Base-by-base conservation (phyloP, 805 yeast genomes). In the Candida ficus region DNA sequence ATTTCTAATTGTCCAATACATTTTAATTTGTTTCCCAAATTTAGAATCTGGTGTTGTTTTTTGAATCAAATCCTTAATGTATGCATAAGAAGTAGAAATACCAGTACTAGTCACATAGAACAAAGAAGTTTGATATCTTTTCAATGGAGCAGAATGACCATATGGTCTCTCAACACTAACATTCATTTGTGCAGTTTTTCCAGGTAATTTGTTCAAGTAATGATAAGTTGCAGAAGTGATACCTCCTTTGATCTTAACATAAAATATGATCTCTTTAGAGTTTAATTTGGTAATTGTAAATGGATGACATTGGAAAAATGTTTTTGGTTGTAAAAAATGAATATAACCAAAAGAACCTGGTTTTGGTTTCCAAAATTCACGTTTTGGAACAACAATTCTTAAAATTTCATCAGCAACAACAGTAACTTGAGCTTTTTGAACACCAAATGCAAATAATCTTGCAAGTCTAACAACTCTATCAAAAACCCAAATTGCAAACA, bases 251-350 rank as follows among this genome's bases (percentile, higher is more conserved):
- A 69, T 73, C 55, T 73, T 76, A 45, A 75, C 66, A 48, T 61
- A 68, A 45, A 75, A 63, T 4, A 66, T 62, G 21, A 76, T 58
- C 37, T 62, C 59, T 46, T 62, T 61, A 28, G 62, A 63, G 38
- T 54, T 54, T 5, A 69, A 58, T 39, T 70, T 70, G 31, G 73
- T 65, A 20, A 75, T 61, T 4, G 91, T 79, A 61, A 85, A 83
- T 12, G 91, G 91, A 56, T 83, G 88, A 6, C 82, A 75, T 56
- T 83, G 87, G 77, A 80, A 80, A 57, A 80, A 77, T 29, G 72
- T 62, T 3, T 62, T 54, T 19, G 71, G 65, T 31, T 71, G 62
- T 40, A 80, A 47, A 56, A 80, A 78, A 59, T 80, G 73, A 33
- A 84, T 59, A 52, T 68, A 83, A 4, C 73, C 77, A 54, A 61